Conservation (phyloP, 805 yeast genomes). For the Cyberlindnera amylophila region DNA sequence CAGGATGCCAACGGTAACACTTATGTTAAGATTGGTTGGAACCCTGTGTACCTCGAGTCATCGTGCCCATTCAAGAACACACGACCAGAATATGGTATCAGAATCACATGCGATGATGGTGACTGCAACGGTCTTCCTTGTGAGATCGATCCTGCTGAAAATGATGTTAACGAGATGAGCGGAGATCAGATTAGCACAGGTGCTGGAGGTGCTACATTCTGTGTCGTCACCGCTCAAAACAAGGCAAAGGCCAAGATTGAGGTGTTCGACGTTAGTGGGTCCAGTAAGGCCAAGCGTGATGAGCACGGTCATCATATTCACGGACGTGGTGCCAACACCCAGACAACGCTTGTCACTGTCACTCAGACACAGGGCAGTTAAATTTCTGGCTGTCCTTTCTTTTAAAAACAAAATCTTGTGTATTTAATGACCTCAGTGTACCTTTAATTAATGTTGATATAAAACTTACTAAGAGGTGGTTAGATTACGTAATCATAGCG, state of each 20-base stretch:
- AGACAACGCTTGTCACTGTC: background rate
- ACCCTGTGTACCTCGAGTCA: slow-evolving; percentile 73
- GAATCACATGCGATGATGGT: slow-evolving; percentile 67
- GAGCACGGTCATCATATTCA: slow-evolving; percentile 12
- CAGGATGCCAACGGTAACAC: slow-evolving; percentile 68
- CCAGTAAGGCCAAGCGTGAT: slow-evolving; percentile 8
- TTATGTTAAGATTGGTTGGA: slow-evolving; percentile 85
- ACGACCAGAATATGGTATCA: slow-evolving; percentile 66
- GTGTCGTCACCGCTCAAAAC: slow-evolving; percentile 74
- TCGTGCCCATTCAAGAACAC: slow-evolving; percentile 48
- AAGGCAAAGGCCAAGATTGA: slow-evolving; percentile 67
- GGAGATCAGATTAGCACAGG: slow-evolving; percentile 41
- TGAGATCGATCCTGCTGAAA: slow-evolving; percentile 68
- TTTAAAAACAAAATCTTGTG: background rate
- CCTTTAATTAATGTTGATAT: background rate
- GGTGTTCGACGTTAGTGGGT: slow-evolving; percentile 44
- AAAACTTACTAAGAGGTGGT: background rate
- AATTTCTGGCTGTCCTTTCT: background rate
- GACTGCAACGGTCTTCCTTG: slow-evolving; percentile 78
- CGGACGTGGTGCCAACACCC: slow-evolving; percentile 1
- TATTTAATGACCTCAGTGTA: background rate
- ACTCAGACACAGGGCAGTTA: background rate
- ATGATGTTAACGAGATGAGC: slow-evolving; percentile 53
- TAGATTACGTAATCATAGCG: too few relatives aligned
- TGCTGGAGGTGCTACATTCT: slow-evolving; percentile 72